A percentile compares a stretch with the other conserved stretches of the same genome.
Evolutionary conservation across 163 green algal genomes (phyloP).

Genomic region (Scenedesmus sp.): DNA sequence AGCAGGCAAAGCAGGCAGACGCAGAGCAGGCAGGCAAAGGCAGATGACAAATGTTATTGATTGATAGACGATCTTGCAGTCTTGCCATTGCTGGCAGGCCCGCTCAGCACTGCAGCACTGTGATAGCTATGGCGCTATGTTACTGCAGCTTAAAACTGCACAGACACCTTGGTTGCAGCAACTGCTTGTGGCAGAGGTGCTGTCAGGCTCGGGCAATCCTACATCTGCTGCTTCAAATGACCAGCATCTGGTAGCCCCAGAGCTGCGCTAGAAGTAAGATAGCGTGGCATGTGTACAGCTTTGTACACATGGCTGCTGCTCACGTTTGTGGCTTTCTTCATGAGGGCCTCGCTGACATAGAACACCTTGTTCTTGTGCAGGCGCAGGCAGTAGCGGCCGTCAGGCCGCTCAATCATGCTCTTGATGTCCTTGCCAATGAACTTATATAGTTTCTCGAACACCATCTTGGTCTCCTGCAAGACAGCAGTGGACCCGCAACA

Average conservation of each 20-base stretch:
- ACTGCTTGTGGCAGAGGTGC: no score
- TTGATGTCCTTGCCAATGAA: slow-evolving; percentile 99
- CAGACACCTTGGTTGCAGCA: no score
- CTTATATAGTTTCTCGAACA: slow-evolving; percentile 99
- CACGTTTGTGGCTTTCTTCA: slow-evolving; percentile 92
- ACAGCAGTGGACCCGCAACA: background rate
- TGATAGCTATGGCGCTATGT: no score
- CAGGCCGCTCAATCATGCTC: slow-evolving; percentile 85
- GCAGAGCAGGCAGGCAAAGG: no score
- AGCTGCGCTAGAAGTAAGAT: background rate
- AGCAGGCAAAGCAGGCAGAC: background rate
- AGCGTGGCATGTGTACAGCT: background rate
- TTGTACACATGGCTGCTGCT: slow-evolving; percentile 31
- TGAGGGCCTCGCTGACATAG: slow-evolving; percentile 95
- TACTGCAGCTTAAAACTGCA: no score
- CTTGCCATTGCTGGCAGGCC: no score
- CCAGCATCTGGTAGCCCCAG: background rate
- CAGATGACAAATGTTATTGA: background rate
- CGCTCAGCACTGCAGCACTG: no score
- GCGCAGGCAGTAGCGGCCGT: slow-evolving; percentile 90
- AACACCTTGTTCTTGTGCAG: slow-evolving; percentile 96
- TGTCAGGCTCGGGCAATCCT: background rate
- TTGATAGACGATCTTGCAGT: background rate
- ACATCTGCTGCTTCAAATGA: background rate
- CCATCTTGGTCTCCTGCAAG: slow-evolving; percentile 90